Conservation (phyloP, 2,329 filamentous ascomycete genomes). For the Seiridium cupressi region DNA sequence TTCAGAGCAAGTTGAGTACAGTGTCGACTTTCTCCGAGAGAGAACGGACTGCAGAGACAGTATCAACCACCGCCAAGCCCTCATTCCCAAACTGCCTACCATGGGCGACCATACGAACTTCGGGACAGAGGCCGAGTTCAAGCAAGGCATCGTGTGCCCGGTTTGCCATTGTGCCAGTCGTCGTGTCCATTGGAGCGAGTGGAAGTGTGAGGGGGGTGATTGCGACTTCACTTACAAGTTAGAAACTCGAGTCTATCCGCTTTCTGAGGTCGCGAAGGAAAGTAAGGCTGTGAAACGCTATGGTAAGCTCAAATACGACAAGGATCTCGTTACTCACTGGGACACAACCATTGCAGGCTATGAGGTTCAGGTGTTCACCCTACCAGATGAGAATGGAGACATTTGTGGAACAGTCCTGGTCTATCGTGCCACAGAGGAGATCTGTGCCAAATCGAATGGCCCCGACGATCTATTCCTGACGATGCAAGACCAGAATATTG, state of each 20-base stretch:
- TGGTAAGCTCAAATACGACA: background rate
- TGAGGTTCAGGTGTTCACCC: slow-evolving; percentile 35
- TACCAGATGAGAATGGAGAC: slow-evolving; percentile 40
- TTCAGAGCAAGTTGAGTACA: slow-evolving; percentile 43
- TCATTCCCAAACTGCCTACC: slow-evolving; percentile 32
- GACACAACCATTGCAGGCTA: slow-evolving; percentile 18
- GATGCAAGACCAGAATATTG: slow-evolving; percentile 35
- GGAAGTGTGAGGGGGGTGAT: slow-evolving; percentile 52
- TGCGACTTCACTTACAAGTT: slow-evolving; percentile 47
- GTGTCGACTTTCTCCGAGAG: slow-evolving; percentile 54
- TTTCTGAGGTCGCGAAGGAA: slow-evolving; percentile 18
- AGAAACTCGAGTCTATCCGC: slow-evolving; percentile 17
- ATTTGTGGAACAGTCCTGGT: slow-evolving; percentile 53
- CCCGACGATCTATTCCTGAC: slow-evolving; percentile 59
- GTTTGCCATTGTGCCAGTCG: slow-evolving; percentile 34
- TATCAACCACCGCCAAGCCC: slow-evolving; percentile 25
- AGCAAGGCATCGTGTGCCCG: slow-evolving; percentile 35
- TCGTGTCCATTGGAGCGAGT: slow-evolving; percentile 59
- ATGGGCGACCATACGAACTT: slow-evolving; percentile 23
- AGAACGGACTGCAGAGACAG: slow-evolving; percentile 39
- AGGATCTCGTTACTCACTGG: slow-evolving; percentile 7
- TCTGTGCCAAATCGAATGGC: slow-evolving; percentile 51
- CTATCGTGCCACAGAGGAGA: slow-evolving; percentile 51
- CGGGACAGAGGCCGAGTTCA: slow-evolving; percentile 50
- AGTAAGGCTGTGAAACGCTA: background rate